phyloP scores from a whole-genome alignment of 2,329 filamentous ascomycete species.

The Stachybotrys elegans region DNA sequence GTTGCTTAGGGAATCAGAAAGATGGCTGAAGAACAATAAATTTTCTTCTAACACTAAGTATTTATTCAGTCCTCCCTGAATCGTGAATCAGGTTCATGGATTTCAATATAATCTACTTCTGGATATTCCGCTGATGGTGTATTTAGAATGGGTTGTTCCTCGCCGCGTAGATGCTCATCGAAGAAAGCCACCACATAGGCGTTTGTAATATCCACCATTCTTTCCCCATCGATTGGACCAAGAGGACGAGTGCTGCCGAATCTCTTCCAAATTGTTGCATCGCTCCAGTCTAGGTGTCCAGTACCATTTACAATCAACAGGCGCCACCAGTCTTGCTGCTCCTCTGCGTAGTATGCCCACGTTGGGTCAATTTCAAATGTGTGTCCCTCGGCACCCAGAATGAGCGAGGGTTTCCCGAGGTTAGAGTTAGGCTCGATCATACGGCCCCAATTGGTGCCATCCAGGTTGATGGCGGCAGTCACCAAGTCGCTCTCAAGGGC shows the following conservation, averaged over 20 bases:
- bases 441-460: conserved; percentile 11
- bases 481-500: conserved; percentile 8
- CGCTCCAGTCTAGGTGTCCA: conserved; percentile 8
- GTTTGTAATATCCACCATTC: conserved; percentile 8
- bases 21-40: too few species aligned
- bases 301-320: conserved; percentile 7
- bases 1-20: too few species aligned
- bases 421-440: conserved; percentile 11
- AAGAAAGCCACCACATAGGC: conserved; percentile 9
- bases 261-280: conserved; percentile 9
- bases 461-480: conserved; percentile 13
- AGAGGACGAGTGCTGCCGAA: conserved; percentile 3
- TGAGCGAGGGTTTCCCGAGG: conserved; percentile 13
- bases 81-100: too few species aligned
- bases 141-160: conserved; percentile 4
- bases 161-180: conserved; percentile 4
- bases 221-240: conserved; percentile 8
- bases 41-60: too few species aligned
- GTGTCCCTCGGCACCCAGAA: conserved; percentile 15
- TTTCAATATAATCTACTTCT: conserved; percentile 3
- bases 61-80: too few species aligned
- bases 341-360: conserved; percentile 7
- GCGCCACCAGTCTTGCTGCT: conserved; percentile 10
- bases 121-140: conserved; percentile 3
- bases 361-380: conserved; percentile 6